Evolutionary conservation across 179 eudicot species (phyloP).

Genomic region (Beta macrorhiza): DNA sequence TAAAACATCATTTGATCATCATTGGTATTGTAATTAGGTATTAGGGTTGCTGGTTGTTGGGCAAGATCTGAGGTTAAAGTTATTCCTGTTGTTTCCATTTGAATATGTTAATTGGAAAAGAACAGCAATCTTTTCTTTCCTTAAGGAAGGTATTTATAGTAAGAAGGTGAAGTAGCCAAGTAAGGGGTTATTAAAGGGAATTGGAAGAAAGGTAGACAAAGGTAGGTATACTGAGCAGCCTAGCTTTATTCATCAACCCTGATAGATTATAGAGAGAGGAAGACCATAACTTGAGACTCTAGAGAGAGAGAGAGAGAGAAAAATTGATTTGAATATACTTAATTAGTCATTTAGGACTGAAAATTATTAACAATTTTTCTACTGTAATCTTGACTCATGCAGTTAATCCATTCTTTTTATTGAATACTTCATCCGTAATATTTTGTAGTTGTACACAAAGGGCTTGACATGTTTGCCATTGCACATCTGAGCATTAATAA

Average conservation of each 20-base stretch:
- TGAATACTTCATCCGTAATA: too few relatives aligned
- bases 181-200: neutral
- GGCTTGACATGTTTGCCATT: too few relatives aligned
- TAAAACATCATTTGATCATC: conserved; percentile 14
- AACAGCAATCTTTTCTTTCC: neutral
- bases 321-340: too few relatives aligned
- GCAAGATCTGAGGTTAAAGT: neutral
- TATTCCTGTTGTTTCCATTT: conserved; percentile 12
- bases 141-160: neutral
- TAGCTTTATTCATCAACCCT: neutral
- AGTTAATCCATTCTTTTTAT: too few relatives aligned
- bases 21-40: conserved; percentile 1
- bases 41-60: conserved; percentile 20
- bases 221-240: conserved; percentile 23
- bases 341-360: too few relatives aligned
- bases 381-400: too few relatives aligned
- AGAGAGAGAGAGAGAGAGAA: too few relatives aligned
- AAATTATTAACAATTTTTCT: too few relatives aligned
- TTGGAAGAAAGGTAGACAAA: conserved; percentile 16
- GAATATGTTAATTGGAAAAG: neutral
- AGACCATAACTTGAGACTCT: too few relatives aligned
- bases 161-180: neutral
- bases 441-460: too few relatives aligned
- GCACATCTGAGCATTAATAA: too few relatives aligned
- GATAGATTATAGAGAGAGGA: too few relatives aligned